Percentiles rank a stretch among this genome's conserved stretches.
phyloP scores from a whole-genome alignment of 345 rosid genomes.

The Gossypium anomalum region DNA sequence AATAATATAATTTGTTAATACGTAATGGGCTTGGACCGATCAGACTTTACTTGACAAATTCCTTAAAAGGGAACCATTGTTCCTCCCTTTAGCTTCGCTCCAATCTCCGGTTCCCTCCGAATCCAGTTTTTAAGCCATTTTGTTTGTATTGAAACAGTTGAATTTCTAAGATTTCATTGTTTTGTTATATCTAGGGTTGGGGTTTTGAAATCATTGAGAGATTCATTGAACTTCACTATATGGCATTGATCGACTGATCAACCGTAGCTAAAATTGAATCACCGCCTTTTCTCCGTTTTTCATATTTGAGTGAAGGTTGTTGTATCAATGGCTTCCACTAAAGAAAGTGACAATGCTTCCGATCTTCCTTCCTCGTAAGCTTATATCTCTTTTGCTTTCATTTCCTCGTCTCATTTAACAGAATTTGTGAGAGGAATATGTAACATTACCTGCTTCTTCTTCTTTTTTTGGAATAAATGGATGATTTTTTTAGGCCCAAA shows the following conservation, averaged over 20 bases:
- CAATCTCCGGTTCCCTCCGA: not conserved
- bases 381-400: not conserved
- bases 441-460: not conserved
- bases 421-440: not conserved
- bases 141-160: not conserved
- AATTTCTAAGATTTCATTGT: not conserved
- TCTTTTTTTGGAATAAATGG: not conserved
- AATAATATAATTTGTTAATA: no score
- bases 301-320: not conserved
- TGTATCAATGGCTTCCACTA: constrained; percentile 17
- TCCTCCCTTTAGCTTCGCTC: not conserved
- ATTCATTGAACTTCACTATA: not conserved
- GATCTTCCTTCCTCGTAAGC: constrained; percentile 23
- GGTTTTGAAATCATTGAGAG: not conserved
- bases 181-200: not conserved
- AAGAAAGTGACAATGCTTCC: constrained; percentile 18
- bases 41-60: no score
- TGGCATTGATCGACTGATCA: not conserved
- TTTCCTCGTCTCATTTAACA: not conserved
- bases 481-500: constrained; percentile 38
- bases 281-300: not conserved
- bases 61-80: no score
- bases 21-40: no score
- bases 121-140: not conserved
- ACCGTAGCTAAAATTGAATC: not conserved